phyloP scores from a whole-genome alignment of 805 yeast genomes.

The Yamadazyma paraphyllophila region DNA sequence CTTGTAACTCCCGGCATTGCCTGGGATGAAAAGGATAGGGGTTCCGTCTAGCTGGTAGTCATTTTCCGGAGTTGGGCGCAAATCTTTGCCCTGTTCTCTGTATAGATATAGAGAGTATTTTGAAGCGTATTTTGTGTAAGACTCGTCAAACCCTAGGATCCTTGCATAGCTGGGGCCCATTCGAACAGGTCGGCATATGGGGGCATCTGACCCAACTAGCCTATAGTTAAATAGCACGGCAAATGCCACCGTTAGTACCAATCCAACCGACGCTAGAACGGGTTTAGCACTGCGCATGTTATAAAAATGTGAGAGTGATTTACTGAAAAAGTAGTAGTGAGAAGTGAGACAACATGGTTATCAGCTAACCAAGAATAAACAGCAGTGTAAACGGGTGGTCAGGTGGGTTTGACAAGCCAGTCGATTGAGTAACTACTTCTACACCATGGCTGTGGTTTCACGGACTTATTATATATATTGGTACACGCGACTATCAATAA shows the following conservation, averaged over 20 bases:
- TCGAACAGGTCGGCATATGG: slow-evolving; percentile 61
- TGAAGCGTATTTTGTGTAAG: slow-evolving; percentile 66
- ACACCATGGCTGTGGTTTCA: too few relatives aligned
- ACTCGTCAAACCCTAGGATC: slow-evolving; percentile 66
- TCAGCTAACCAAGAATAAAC: too few relatives aligned
- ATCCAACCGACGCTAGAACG: slow-evolving; percentile 5
- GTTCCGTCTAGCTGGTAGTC: slow-evolving; percentile 55
- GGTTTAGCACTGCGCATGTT: slow-evolving; percentile 5
- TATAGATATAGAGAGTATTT: slow-evolving; percentile 85
- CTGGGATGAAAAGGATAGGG: slow-evolving; percentile 93
- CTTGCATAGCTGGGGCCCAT: slow-evolving; percentile 86
- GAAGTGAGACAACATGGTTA: too few relatives aligned
- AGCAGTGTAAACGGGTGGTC: too few relatives aligned
- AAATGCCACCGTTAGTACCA: slow-evolving; percentile 8
- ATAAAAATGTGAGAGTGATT: not conserved
- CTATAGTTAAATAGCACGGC: slow-evolving; percentile 16
- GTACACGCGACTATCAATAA: not conserved
- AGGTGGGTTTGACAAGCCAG: too few relatives aligned
- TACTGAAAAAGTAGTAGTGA: too few relatives aligned
- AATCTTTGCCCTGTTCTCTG: slow-evolving; percentile 75
- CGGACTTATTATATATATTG: too few relatives aligned
- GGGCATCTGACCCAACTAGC: slow-evolving; percentile 30
- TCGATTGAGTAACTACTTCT: too few relatives aligned
- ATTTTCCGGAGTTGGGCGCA: slow-evolving; percentile 43
- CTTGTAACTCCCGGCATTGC: slow-evolving; percentile 92